phyloP scores from a whole-genome alignment of 139 green algal species.

The Diplosphaera chodatii region DNA sequence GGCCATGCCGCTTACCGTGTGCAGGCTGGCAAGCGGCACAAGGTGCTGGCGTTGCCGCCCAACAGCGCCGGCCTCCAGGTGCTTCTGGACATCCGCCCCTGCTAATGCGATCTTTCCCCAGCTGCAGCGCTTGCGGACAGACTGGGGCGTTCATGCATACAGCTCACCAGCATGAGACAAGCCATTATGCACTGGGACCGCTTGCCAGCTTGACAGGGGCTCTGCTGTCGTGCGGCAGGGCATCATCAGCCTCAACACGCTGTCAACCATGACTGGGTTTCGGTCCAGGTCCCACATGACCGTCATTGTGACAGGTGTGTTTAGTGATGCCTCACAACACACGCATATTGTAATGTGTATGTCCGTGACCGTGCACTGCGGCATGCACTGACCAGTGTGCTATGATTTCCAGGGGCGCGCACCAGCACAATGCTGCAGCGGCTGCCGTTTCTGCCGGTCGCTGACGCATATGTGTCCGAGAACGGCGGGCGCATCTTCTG shows the following conservation, averaged over 20 bases:
- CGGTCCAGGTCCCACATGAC: constrained; percentile 24
- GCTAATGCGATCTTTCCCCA: too few species aligned
- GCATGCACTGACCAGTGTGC: not conserved
- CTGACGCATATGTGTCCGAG: constrained; percentile 70
- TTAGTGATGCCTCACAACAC: not conserved
- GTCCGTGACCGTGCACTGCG: not conserved
- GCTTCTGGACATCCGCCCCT: not conserved
- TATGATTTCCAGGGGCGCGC: constrained; percentile 43
- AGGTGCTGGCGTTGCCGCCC: constrained; percentile 40
- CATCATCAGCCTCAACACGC: constrained; percentile 15
- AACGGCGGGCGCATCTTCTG: constrained; percentile 74
- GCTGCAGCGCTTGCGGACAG: too few species aligned
- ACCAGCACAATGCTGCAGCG: constrained; percentile 67
- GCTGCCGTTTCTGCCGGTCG: constrained; percentile 64
- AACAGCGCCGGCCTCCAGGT: constrained; percentile 45
- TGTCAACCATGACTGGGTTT: constrained; percentile 26
- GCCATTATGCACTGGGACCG: too few species aligned
- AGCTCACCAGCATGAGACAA: too few species aligned
- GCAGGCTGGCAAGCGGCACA: constrained; percentile 16
- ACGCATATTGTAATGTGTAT: too few species aligned
- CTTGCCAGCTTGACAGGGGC: too few species aligned
- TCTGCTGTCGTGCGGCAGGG: constrained; percentile 9
- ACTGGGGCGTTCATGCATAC: not conserved
- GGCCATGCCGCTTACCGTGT: not conserved
- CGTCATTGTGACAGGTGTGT: constrained; percentile 22